Evolutionary conservation across 495 filamentous ascomycete species (phyloP).

Genomic region (Astrocystis sublimbata): DNA sequence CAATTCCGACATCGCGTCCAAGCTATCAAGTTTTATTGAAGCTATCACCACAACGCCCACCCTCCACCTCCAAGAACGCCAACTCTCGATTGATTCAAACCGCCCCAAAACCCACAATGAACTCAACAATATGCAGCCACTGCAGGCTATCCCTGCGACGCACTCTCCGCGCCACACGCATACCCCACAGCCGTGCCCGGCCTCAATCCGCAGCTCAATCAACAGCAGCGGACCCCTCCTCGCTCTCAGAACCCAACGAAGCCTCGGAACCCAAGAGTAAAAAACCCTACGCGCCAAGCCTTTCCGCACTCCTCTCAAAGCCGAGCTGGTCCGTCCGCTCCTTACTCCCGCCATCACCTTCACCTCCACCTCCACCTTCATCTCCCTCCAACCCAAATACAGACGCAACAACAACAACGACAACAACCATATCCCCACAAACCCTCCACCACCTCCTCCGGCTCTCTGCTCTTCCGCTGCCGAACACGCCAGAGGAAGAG

Average conservation of each 20-base stretch:
- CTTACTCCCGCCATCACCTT: constrained; percentile 59
- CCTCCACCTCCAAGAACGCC: not conserved
- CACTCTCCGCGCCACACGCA: constrained; percentile 4
- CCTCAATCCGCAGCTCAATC: not conserved
- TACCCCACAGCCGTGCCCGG: too few species aligned
- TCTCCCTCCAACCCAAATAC: too few species aligned
- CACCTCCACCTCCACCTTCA: constrained; percentile 33
- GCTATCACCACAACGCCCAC: not conserved
- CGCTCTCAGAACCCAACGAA: constrained; percentile 12
- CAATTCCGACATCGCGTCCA: too few species aligned
- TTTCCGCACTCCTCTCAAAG: constrained; percentile 56
- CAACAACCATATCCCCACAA: constrained; percentile 45
- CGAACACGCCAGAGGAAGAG: constrained; percentile 58
- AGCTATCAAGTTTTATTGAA: too few species aligned
- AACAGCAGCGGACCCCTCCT: constrained; percentile 11
- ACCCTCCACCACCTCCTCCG: constrained; percentile 81
- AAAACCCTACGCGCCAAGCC: too few species aligned
- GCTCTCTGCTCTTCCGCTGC: constrained; percentile 82
- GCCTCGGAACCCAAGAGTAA: not conserved
- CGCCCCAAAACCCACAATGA: constrained; percentile 28
- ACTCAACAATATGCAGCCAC: constrained; percentile 23
- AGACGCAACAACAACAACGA: too few species aligned
- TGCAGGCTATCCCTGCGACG: constrained; percentile 27
- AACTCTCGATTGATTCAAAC: too few species aligned
- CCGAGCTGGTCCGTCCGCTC: constrained; percentile 86